Evolutionary conservation across 441 rosid genomes (phyloP), one percentile per base, ranked within the genome.

Genomic region (Pelargonium cotyledonis): DNA sequence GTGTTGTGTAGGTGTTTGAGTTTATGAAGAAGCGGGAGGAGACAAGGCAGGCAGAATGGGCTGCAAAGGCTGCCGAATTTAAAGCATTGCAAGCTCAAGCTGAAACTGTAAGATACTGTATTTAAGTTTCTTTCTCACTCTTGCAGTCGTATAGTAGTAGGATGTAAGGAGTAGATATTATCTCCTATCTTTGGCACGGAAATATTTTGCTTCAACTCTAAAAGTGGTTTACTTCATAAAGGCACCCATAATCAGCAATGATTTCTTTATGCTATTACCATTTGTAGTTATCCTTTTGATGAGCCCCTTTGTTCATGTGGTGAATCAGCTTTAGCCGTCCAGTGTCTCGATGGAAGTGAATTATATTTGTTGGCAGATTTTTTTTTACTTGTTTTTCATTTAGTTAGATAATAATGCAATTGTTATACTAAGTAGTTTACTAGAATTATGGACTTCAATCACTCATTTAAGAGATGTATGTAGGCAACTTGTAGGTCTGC

Each of bases 21-120:
- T 26, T 76, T 49, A 80, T 87, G 47, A 88, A 88, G 86, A 84
- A 79, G 76, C 86, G 81, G 80, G 99, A 95, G 77, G 92, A 88
- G 72, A 90, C 97, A 1, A 89, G 80, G 79, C 91, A 81, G 76
- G 63, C 81, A 1, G 95, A 91, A 78, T 41, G 83, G 78, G 74
- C 85, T 65, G 85, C 83, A 0, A 88, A 86, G 81, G 83, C 82
- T 62, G 89, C 90, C 49, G 96, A 89, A 79, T 95, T 73, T 68
- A 95, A 91, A 80, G 94, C 96, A 61, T 68, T 82, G 84, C 95
- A 87, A 86, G 91, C 97, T 38, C 95, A 91, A 76, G 90, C 97
- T 53, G 96, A 91, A 84, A 85, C 86, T 76, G 97, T 95, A 78
- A 85, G 88, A 71, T 67, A 16, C 51, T 66, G 6, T 35, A 64